These are phyloP conservation scores for Penicillium soppii DNA, from an alignment of 495 filamentous ascomycete species.

Conservation along the genomic window DNA sequence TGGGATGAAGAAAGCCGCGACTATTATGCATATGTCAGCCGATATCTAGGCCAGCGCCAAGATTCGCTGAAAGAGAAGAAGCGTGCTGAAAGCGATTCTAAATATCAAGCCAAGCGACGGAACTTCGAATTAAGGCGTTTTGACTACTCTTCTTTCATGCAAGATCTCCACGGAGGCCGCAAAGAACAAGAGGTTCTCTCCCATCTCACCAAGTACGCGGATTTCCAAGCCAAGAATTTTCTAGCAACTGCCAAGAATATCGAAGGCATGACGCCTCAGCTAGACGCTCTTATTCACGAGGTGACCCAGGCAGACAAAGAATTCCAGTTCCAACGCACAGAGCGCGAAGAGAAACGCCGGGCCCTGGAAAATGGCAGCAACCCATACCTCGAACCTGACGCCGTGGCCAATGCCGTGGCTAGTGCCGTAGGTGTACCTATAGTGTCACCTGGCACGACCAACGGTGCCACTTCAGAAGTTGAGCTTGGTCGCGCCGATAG, in stretches of 20 bases:
- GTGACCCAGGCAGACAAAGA: slow-evolving; percentile 92
- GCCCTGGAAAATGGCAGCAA: slow-evolving; percentile 86
- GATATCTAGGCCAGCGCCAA: slow-evolving; percentile 91
- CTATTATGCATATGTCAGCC: slow-evolving; percentile 91
- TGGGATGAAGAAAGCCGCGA: slow-evolving; percentile 98
- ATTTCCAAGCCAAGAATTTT: slow-evolving; percentile 83
- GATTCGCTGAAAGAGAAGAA: slow-evolving; percentile 98
- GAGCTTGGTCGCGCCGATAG: slow-evolving; percentile 72
- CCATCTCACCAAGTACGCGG: slow-evolving; percentile 91
- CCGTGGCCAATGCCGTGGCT: slow-evolving; percentile 25
- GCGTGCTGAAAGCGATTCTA: slow-evolving; percentile 86
- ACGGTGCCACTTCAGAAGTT: slow-evolving; percentile 49
- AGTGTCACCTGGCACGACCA: slow-evolving; percentile 30
- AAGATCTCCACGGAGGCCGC: slow-evolving; percentile 93
- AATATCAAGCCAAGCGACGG: slow-evolving; percentile 90
- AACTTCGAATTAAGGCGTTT: slow-evolving; percentile 97
- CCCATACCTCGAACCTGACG: slow-evolving; percentile 74
- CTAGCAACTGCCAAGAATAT: slow-evolving; percentile 81
- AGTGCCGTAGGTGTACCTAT: slow-evolving; percentile 22
- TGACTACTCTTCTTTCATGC: slow-evolving; percentile 99
- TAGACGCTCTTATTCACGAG: slow-evolving; percentile 88
- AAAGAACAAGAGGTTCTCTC: slow-evolving; percentile 98
- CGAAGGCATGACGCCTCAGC: slow-evolving; percentile 81
- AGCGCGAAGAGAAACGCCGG: slow-evolving; percentile 89
- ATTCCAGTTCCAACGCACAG: slow-evolving; percentile 88